Base-by-base conservation (phyloP, 2,329 filamentous ascomycete genomes). In the Cryoendolithus antarcticus region DNA sequence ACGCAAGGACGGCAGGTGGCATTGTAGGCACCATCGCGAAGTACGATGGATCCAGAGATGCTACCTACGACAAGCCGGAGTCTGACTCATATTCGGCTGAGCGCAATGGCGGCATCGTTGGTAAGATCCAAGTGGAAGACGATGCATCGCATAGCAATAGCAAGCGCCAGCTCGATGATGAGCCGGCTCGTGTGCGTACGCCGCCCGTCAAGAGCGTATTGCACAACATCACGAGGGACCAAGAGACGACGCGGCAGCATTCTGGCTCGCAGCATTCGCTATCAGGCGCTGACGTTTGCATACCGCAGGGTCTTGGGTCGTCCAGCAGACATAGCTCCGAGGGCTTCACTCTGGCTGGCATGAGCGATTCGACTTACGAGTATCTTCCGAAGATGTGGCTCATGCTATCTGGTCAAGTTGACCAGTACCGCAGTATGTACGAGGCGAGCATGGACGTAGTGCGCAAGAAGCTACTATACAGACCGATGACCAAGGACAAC, bases 381-480 rank as follows among this genome's bases (percentile, higher is more conserved):
- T 75, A 75, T 45, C 56, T 77, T 9, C 69, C 72, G 0, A 75
- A 77, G 46, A 52, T 88, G 64, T 82, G 80, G 53, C 63, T 91
- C 9, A 71, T 93, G 4, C 72, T 93, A 2, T 83, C 84, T 41
- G 86, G 86, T 1, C 67, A 77, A 1, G 75, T 80, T 45, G 63
- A 70, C 24, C 82, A 86, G 55, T 93, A 93, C 58, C 67, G 71
- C 44, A 71, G 70, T 12, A 72, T 93, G 61, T 86, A 93, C 55
- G 69, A 80, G 42, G 74, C 73, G 41, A 72, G 77, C 3, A 72
- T 80, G 24, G 73, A 80, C 4, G 76, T 76, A 0, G 74, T 80
- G 29, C 81, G 82, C 48, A 70, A 85, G 47, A 72, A 82, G 57
- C 69, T 93, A 7, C 74, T 93, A 41, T 93, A 76, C 61, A 73